These are phyloP conservation scores for Hypoxylon crocopeplum DNA, from an alignment of 495 filamentous ascomycete species.

Conservation along the genomic window DNA sequence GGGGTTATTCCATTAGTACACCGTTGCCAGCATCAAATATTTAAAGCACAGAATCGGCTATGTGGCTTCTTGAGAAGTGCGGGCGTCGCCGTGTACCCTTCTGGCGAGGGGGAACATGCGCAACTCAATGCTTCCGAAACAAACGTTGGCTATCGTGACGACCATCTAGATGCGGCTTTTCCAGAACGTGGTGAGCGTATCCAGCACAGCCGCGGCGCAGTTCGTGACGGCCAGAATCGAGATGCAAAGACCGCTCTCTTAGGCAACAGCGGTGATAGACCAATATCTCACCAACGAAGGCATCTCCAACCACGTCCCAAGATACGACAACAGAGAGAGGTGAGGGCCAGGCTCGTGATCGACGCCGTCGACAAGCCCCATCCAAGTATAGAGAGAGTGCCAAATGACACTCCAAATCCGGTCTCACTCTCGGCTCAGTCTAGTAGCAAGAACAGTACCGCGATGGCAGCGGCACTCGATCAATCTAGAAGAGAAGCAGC, in stretches of 20 bases:
- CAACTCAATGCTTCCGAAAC: not conserved
- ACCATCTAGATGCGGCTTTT: no score
- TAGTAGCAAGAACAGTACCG: not conserved
- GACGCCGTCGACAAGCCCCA: not conserved
- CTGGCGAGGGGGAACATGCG: not conserved
- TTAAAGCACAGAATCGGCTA: not conserved
- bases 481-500: not conserved
- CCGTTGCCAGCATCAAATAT: not conserved
- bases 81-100: slow-evolving; percentile 1
- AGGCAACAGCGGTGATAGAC: not conserved
- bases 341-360: not conserved
- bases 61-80: not conserved
- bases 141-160: not conserved
- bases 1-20: no score
- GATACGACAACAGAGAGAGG: not conserved
- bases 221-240: no score
- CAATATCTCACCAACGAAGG: not conserved
- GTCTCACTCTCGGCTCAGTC: not conserved
- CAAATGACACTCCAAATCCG: not conserved
- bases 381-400: not conserved
- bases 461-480: not conserved
- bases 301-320: not conserved
- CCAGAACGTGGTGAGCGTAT: no score
- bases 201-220: no score
- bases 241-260: no score